phyloP scores from a whole-genome alignment of 2,329 filamentous ascomycete species.

The Neofusicoccum sp. region DNA sequence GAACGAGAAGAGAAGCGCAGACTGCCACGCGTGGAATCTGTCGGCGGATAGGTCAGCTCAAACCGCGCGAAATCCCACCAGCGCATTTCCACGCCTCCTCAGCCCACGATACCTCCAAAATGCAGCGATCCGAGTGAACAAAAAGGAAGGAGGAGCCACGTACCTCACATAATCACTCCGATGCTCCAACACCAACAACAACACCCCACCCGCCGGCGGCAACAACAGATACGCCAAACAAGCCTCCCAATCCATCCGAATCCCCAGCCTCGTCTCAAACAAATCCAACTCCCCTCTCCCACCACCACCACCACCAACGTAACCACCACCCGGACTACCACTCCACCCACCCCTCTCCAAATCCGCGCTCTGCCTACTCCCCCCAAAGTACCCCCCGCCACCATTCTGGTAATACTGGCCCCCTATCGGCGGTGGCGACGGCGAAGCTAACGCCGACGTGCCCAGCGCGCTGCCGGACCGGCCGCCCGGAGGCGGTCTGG shows the following conservation, averaged over 20 bases:
- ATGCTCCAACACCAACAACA: conserved; percentile 83
- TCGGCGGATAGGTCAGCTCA: conserved; percentile 4
- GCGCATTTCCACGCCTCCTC: neutral
- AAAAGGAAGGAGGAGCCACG: conserved; percentile 31
- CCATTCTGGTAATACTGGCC: conserved; percentile 31
- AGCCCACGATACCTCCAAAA: too few species aligned
- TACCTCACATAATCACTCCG: conserved; percentile 97
- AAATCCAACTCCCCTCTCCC: conserved; percentile 69
- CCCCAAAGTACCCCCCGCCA: conserved; percentile 31
- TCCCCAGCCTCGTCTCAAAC: conserved; percentile 86
- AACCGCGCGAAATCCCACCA: neutral
- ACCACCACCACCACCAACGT: conserved; percentile 45
- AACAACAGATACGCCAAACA: conserved; percentile 83
- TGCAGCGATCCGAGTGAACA: too few species aligned
- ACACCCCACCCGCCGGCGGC: conserved; percentile 82
- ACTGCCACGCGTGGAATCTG: conserved; percentile 97
- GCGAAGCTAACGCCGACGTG: conserved; percentile 34
- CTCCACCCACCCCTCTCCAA: conserved; percentile 28
- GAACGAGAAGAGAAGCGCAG: conserved; percentile 76
- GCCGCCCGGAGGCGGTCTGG: conserved; percentile 31
- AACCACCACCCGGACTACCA: conserved; percentile 33
- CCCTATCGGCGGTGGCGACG: neutral
- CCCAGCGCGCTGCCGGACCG: conserved; percentile 31
- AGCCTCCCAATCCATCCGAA: conserved; percentile 88
- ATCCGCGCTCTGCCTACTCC: conserved; percentile 22